Conservation (phyloP, 2,329 filamentous ascomycete genomes). For the Clonostachys sp. region DNA sequence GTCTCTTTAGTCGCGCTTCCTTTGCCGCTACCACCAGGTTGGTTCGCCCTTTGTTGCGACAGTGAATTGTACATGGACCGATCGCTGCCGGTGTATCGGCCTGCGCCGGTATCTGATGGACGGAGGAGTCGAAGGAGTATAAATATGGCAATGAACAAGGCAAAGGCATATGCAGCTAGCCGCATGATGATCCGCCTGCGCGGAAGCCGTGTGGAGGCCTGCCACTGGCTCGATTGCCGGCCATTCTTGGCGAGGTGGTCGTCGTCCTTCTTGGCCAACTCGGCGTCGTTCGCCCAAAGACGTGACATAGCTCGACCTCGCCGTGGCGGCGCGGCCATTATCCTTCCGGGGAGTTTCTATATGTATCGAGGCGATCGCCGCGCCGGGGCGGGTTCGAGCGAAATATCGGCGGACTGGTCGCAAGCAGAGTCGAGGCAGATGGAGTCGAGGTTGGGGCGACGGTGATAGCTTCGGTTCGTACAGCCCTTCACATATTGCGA, state of each 20-base stretch:
- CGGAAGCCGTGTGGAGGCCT: conserved; percentile 29
- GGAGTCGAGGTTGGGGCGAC: background rate
- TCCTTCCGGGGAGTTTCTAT: background rate
- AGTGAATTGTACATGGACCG: background rate
- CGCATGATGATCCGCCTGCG: conserved; percentile 51
- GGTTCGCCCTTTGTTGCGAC: background rate
- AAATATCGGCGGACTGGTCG: background rate
- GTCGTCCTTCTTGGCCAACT: conserved; percentile 57
- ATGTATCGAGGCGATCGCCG: background rate
- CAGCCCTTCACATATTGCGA: too few relatives aligned
- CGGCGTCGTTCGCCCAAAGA: conserved; percentile 47
- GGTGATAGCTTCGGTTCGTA: too few relatives aligned
- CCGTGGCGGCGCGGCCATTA: conserved; percentile 1
- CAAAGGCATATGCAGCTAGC: conserved; percentile 37
- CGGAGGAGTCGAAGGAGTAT: background rate
- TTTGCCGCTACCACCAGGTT: conserved; percentile 6
- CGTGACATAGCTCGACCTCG: conserved; percentile 23
- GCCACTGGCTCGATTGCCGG: conserved; percentile 25
- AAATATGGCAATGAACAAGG: conserved; percentile 28
- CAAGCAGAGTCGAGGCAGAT: background rate
- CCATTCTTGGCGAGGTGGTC: conserved; percentile 26
- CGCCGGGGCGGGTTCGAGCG: background rate
- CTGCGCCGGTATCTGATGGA: conserved; percentile 1
- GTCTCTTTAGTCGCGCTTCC: conserved; percentile 7
- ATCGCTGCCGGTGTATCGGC: background rate